These are phyloP conservation scores for Stentor roeselii DNA, from an alignment of 73 alveolate species.

Conservation along the genomic window DNA sequence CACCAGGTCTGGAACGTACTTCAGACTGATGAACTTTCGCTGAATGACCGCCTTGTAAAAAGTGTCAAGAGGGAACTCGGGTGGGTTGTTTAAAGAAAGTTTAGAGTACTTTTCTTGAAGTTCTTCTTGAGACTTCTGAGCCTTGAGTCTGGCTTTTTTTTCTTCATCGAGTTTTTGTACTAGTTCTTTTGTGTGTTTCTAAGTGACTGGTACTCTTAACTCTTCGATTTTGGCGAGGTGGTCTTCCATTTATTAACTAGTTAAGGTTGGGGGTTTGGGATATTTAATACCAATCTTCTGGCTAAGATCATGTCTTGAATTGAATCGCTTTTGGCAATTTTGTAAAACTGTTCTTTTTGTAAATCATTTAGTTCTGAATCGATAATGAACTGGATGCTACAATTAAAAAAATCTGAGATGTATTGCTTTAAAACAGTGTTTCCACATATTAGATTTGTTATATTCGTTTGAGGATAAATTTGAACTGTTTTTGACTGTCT, in stretches of 20 bases:
- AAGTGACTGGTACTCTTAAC: not conserved
- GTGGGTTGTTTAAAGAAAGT: slow-evolving; percentile 6
- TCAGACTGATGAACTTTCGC: not conserved
- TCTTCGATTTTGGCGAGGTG: not conserved
- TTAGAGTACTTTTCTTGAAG: not conserved
- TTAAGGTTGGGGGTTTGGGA: not conserved
- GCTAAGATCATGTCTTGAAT: not conserved
- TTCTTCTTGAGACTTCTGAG: not conserved
- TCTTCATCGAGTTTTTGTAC: slow-evolving; percentile 12
- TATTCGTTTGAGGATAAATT: too few species aligned
- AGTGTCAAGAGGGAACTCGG: not conserved
- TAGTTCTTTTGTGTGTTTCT: slow-evolving; percentile 11
- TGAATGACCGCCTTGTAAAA: not conserved
- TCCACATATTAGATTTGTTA: too few species aligned
- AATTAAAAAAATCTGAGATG: too few species aligned
- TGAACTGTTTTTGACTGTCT: too few species aligned
- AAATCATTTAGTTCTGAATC: too few species aligned
- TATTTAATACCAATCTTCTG: not conserved
- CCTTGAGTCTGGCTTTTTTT: not conserved
- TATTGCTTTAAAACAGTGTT: too few species aligned
- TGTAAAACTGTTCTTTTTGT: not conserved
- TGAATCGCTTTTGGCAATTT: not conserved
- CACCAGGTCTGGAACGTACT: not conserved
- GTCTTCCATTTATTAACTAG: slow-evolving; percentile 17
- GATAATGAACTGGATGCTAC: too few species aligned